A percentile compares a stretch with the other conserved stretches of the same genome.
Evolutionary conservation across 768 basidiomycete genomes (phyloP).

Genomic region (Solioccasus polychromus): DNA sequence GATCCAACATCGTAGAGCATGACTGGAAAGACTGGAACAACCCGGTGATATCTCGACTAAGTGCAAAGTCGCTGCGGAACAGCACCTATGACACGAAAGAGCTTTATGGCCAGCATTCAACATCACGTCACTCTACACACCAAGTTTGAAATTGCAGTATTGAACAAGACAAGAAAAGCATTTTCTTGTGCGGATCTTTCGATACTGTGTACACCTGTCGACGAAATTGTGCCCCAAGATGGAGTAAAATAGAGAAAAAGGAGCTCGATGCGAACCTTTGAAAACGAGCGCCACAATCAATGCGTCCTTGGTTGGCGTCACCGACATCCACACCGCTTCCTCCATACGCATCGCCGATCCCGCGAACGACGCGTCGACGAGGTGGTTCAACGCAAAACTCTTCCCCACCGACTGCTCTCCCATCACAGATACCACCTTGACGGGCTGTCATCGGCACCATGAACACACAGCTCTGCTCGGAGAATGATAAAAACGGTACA

Average conservation of each 20-base stretch:
- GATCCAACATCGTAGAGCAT: constrained; percentile 54
- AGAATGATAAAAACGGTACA: neutral
- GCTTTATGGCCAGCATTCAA: neutral
- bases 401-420: constrained; percentile 68
- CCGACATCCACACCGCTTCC: constrained; percentile 68
- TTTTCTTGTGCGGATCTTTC: constrained; percentile 65
- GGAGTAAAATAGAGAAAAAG: neutral
- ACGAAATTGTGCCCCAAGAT: neutral
- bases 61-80: constrained; percentile 64
- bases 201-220: constrained; percentile 63
- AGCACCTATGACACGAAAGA: constrained; percentile 45
- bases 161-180: constrained; percentile 60
- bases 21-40: constrained; percentile 63
- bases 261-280: constrained; percentile 40
- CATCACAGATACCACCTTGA: constrained; percentile 66
- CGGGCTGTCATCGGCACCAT: constrained; percentile 48
- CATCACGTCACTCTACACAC: constrained; percentile 31
- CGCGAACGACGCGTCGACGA: constrained; percentile 63
- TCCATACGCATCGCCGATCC: constrained; percentile 65
- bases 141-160: constrained; percentile 62
- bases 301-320: constrained; percentile 53
- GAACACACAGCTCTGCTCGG: no score
- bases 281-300: constrained; percentile 62
- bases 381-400: constrained; percentile 56
- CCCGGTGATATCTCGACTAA: constrained; percentile 57